Evolutionary conservation across 1,284 basidiomycete species (phyloP).

Genomic region (Melampsora larici-populina): DNA sequence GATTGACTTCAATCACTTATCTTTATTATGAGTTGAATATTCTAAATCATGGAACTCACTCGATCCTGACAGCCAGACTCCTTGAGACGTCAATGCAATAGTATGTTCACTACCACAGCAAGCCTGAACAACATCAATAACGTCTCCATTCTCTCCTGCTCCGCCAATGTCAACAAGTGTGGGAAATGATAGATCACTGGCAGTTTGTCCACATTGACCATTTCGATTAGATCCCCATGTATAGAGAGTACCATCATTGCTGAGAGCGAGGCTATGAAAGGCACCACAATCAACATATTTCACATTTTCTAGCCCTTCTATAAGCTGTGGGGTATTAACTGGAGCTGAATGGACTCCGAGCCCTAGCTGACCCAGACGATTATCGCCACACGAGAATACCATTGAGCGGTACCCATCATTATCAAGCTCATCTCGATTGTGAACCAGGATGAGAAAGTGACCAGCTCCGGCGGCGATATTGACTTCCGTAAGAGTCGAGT

Average conservation of each 20-base stretch:
- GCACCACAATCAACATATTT: constrained; percentile 22
- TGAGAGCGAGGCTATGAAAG: constrained; percentile 20
- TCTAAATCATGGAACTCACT: constrained; percentile 9
- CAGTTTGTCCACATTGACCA: constrained; percentile 23
- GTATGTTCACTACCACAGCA: constrained; percentile 39
- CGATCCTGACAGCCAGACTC: constrained; percentile 30
- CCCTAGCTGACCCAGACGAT: constrained; percentile 38
- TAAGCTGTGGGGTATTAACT: neutral
- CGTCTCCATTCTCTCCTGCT: constrained; percentile 17
- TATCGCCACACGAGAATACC: constrained; percentile 32
- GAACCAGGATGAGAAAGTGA: constrained; percentile 35
- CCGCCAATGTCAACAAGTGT: constrained; percentile 31
- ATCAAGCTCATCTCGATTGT: neutral
- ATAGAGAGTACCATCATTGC: constrained; percentile 25
- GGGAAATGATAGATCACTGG: constrained; percentile 7
- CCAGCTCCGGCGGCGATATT: constrained; percentile 27
- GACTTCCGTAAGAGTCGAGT: constrained; percentile 21
- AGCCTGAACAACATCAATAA: constrained; percentile 34
- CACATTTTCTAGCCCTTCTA: neutral
- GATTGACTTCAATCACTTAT: too few species aligned
- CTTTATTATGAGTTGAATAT: too few species aligned
- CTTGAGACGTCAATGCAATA: constrained; percentile 10
- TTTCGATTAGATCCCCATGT: constrained; percentile 32
- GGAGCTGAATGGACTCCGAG: constrained; percentile 8
- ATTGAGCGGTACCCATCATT: constrained; percentile 7